Evolutionary conservation across 2,329 filamentous ascomycete genomes (phyloP).

Genomic region (Pestalotiopsis fici): DNA sequence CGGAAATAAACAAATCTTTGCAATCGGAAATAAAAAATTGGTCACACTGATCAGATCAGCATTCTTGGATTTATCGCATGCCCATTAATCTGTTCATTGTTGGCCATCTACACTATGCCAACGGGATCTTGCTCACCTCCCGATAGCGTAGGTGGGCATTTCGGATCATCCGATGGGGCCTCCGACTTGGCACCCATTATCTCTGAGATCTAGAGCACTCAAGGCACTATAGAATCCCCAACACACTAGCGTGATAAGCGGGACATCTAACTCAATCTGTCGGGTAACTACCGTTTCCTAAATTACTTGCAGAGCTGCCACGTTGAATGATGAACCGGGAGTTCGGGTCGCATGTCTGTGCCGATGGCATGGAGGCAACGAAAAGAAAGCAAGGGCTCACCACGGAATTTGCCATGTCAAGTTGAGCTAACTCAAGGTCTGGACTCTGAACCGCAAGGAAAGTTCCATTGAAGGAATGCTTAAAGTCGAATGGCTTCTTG

Average conservation of each 20-base stretch:
- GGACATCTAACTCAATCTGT: neutral
- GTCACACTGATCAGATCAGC: neutral
- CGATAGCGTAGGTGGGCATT: neutral
- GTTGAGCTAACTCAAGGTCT: neutral
- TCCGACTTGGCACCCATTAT: slow-evolving; percentile 2
- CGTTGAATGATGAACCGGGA: neutral
- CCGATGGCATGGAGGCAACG: neutral
- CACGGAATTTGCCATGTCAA: neutral
- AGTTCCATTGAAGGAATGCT: neutral
- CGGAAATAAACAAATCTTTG: neutral
- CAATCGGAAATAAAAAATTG: neutral
- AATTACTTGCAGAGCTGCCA: neutral
- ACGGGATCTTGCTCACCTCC: neutral
- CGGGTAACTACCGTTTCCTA: neutral
- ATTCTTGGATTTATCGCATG: neutral
- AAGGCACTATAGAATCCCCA: neutral
- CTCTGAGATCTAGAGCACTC: neutral
- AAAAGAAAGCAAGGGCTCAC: neutral
- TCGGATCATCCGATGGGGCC: neutral
- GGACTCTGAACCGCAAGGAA: neutral
- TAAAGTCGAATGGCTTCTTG: neutral
- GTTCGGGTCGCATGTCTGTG: neutral
- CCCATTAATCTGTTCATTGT: neutral
- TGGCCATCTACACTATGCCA: neutral
- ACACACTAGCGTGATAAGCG: neutral